These are phyloP conservation scores for Geotrichum macrosporum DNA, from an alignment of 1,139 yeast genomes.

Conservation along the genomic window DNA sequence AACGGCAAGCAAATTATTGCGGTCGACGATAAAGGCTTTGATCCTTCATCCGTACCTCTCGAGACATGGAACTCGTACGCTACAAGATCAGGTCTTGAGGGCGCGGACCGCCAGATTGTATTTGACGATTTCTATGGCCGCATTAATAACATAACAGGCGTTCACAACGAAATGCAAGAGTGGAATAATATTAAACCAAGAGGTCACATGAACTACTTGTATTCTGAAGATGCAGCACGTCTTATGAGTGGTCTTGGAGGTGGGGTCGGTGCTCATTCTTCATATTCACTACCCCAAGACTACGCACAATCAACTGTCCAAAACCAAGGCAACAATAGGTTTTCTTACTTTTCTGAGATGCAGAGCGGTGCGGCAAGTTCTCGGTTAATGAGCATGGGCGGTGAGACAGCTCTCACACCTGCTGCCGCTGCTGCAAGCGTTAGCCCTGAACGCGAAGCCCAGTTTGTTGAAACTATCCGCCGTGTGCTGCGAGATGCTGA, in stretches of 20 bases:
- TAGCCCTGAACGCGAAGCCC: constrained; percentile 24
- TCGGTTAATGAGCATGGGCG: constrained; percentile 5
- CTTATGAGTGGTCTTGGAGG: constrained; percentile 6
- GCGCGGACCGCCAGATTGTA: constrained; percentile 35
- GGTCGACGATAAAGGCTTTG: constrained; percentile 37
- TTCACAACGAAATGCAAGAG: constrained; percentile 20
- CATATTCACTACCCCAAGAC: constrained; percentile 2
- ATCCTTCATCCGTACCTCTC: constrained; percentile 37
- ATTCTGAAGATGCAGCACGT: constrained; percentile 10
- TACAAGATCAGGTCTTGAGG: constrained; percentile 36
- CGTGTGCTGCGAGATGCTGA: constrained; percentile 37
- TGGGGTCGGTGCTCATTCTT: neutral
- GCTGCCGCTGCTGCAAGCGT: constrained; percentile 1
- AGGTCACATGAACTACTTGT: constrained; percentile 19
- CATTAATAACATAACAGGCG: constrained; percentile 18
- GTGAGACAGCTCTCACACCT: neutral
- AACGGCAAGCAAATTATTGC: constrained; percentile 39
- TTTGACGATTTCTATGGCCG: constrained; percentile 21
- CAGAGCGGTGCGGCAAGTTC: constrained; percentile 1
- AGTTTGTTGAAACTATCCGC: constrained; percentile 30
- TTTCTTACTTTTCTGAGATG: constrained; percentile 15
- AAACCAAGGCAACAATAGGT: too few species aligned
- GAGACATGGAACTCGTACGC: constrained; percentile 41
- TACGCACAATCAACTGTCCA: neutral
- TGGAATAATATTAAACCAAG: constrained; percentile 18